Evolutionary conservation across 441 rosid genomes (phyloP).

Genomic region (Macaranga tanarius): DNA sequence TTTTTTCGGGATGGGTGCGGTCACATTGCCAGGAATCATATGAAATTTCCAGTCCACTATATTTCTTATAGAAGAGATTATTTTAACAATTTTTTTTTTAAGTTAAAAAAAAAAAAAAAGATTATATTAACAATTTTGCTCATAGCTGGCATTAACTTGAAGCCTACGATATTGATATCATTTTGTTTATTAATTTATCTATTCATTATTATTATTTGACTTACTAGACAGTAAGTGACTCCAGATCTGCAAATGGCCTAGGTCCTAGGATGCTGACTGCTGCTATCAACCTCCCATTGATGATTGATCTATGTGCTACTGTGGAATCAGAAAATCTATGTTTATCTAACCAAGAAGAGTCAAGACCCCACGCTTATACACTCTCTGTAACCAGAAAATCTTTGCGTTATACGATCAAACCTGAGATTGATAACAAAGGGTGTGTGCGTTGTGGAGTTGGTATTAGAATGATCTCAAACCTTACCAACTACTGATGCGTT

Average conservation of each 20-base stretch:
- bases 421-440: neutral
- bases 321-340: neutral
- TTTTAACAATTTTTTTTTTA: too few species aligned
- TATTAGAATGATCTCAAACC: constrained; percentile 14
- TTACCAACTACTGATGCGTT: constrained; percentile 13
- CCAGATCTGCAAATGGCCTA: neutral
- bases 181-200: neutral
- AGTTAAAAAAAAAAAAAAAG: too few species aligned
- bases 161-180: neutral
- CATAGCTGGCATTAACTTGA: constrained; percentile 4
- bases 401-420: neutral
- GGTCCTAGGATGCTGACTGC: neutral
- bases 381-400: neutral
- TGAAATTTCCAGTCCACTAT: too few species aligned
- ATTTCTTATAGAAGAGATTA: too few species aligned
- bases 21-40: too few species aligned
- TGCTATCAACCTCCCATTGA: neutral
- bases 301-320: neutral
- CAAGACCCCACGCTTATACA: neutral
- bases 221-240: neutral
- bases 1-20: neutral
- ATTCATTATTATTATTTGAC: neutral
- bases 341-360: neutral
- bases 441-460: constrained; percentile 24
- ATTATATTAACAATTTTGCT: neutral